Conservation (phyloP, 148 eudicot species). For the Silene latifolia region DNA sequence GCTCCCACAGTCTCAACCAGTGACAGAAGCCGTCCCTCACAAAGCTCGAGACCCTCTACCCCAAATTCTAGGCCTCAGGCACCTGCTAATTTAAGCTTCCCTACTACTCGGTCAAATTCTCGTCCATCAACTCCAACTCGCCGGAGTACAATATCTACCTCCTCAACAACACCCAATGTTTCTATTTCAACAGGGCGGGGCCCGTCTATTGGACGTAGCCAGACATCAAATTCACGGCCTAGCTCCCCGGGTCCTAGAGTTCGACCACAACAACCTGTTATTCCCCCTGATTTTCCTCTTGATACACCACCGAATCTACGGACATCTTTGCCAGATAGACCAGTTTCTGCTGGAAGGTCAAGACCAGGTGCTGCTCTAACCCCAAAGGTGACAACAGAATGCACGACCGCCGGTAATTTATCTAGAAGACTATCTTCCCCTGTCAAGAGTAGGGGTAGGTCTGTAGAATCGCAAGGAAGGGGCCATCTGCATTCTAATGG, state of each 20-base stretch:
- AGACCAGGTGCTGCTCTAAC: constrained; percentile 64
- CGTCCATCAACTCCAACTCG: constrained; percentile 96
- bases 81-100: constrained; percentile 48
- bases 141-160: constrained; percentile 47
- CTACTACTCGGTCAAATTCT: constrained; percentile 50
- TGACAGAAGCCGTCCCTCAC: constrained; percentile 59
- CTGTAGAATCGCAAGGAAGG: constrained; percentile 57
- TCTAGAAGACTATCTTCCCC: constrained; percentile 84
- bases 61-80: constrained; percentile 78
- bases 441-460: constrained; percentile 57
- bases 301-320: constrained; percentile 92
- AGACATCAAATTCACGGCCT: constrained; percentile 60
- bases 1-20: constrained; percentile 41
- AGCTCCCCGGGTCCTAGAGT: constrained; percentile 86
- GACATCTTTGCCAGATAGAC: constrained; percentile 80
- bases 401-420: constrained; percentile 38
- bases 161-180: constrained; percentile 42
- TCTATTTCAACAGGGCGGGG: constrained; percentile 47
- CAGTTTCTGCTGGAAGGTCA: constrained; percentile 90
- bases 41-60: constrained; percentile 84
- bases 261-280: constrained; percentile 65
- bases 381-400: constrained; percentile 49
- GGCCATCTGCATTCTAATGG: constrained; percentile 48
- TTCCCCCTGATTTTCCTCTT: constrained; percentile 76
- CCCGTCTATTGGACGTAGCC: constrained; percentile 46